Conservation (phyloP, 305 asterid species). For the Fraxinus floribunda region DNA sequence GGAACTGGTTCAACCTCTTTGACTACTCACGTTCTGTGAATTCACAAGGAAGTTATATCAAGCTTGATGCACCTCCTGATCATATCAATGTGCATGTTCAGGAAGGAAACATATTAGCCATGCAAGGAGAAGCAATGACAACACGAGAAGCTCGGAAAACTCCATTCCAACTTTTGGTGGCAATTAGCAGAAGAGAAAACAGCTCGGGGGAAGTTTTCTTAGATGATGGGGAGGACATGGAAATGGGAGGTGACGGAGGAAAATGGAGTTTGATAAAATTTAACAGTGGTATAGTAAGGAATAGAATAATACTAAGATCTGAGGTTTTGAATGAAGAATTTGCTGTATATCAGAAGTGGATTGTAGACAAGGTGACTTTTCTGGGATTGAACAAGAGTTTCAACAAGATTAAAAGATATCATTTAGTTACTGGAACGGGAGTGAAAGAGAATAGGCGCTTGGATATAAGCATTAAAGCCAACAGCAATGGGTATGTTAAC, state of each 20-base stretch:
- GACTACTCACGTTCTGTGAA: constrained; percentile 43
- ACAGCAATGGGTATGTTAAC: constrained; percentile 26
- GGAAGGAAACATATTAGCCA: constrained; percentile 56
- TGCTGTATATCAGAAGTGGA: constrained; percentile 57
- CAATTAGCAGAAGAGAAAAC: constrained; percentile 28
- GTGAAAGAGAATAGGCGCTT: constrained; percentile 4
- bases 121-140: constrained; percentile 82
- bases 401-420: constrained; percentile 19
- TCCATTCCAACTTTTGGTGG: constrained; percentile 57
- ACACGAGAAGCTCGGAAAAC: constrained; percentile 56
- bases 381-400: constrained; percentile 41
- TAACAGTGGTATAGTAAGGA: constrained; percentile 24
- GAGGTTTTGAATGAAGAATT: constrained; percentile 47
- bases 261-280: constrained; percentile 49
- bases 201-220: constrained; percentile 57
- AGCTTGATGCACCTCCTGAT: constrained; percentile 68
- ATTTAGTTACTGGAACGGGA: constrained; percentile 18
- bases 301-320: constrained; percentile 42
- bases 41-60: constrained; percentile 37
- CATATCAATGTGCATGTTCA: constrained; percentile 59
- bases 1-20: constrained; percentile 79
- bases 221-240: constrained; percentile 58
- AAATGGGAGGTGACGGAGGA: constrained; percentile 43
- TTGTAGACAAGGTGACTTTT: constrained; percentile 39
- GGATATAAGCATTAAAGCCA: constrained; percentile 5